phyloP scores from a whole-genome alignment of 148 eudicot species.

The Cornus suecica region DNA sequence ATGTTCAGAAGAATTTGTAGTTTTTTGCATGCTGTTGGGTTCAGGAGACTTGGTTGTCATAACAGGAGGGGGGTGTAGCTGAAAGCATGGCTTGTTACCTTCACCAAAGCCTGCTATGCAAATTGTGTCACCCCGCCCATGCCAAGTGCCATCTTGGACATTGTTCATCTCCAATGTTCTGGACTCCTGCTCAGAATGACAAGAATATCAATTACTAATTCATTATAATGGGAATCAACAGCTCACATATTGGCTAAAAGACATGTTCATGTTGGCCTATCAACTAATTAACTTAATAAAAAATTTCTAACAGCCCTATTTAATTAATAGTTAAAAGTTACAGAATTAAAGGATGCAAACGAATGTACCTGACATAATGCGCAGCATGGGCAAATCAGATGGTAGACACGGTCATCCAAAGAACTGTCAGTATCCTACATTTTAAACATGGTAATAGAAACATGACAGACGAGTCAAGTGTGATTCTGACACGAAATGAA shows the following conservation, averaged over 20 bases:
- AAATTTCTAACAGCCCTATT: not conserved
- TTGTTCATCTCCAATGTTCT: conserved; percentile 94
- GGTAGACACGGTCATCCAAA: conserved; percentile 80
- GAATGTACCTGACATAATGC: conserved; percentile 68
- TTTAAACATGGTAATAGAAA: conserved; percentile 3
- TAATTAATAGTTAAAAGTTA: not conserved
- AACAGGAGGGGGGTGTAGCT: conserved; percentile 57
- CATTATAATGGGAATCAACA: not conserved
- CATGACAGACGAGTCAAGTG: not conserved
- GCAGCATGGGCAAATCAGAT: conserved; percentile 87
- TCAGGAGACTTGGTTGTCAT: conserved; percentile 42
- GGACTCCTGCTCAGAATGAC: conserved; percentile 53
- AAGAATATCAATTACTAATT: not conserved
- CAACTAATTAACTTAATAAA: not conserved
- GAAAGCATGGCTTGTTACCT: conserved; percentile 44
- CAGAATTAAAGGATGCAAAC: not conserved
- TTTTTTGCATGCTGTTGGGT: conserved; percentile 5
- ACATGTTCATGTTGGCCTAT: not conserved
- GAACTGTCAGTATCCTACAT: conserved; percentile 70
- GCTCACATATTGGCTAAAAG: not conserved
- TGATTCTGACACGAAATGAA: not conserved
- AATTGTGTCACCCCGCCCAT: conserved; percentile 88
- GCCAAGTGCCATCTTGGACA: conserved; percentile 93
- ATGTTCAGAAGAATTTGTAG: not conserved
- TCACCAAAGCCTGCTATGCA: conserved; percentile 62